Evolutionary conservation across 495 filamentous ascomycete species (phyloP), one percentile per base, ranked within the genome.

Genomic region (Achaetomiella virescens): DNA sequence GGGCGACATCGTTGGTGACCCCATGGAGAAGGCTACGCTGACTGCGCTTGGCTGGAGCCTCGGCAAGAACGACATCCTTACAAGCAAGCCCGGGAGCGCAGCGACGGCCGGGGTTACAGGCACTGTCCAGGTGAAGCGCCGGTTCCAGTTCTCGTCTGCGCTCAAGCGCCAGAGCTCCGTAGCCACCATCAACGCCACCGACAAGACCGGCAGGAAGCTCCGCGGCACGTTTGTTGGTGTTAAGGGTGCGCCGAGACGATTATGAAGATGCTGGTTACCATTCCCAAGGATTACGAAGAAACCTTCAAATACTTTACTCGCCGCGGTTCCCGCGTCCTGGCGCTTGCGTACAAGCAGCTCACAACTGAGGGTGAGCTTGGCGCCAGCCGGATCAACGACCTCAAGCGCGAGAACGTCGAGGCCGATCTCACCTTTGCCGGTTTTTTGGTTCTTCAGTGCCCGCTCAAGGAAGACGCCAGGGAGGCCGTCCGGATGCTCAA

Each of bases 241-340:
- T 48, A 99, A 99, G 75, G 93, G 93, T 67, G 93, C 93, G 3
- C 93, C 2, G 93, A 99, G 70, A 97, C 93, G 0, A 96, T 99
- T 63, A 83, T 85, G 62, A 89, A 85, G 60, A 96, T 97, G 90
- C 77, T 99, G 27, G 81, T 89, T 41, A 79, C 87, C 35, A 81
- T 87, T 2, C 93, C 93, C 29, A 78, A 84, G 14, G 80, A 95
- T 64, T 99, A 99, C 66, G 93, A 99, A 66, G 95, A 99, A 71
- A 97, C 95, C 0, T 99, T 82, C 80, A 99, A 97, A 70, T 85
- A 96, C 72, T 99, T 96, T 68, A 97, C 92, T 51, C 84, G 93
- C 55, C 93, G 91, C 57, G 93, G 93, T 62, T 90, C 89, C 49
- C 84, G 93, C 72, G 93, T 99, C 12, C 78, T 99, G 35, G 89